Base-by-base conservation (phyloP, 2,329 filamentous ascomycete genomes). In the Cordyceps cateniannulata region DNA sequence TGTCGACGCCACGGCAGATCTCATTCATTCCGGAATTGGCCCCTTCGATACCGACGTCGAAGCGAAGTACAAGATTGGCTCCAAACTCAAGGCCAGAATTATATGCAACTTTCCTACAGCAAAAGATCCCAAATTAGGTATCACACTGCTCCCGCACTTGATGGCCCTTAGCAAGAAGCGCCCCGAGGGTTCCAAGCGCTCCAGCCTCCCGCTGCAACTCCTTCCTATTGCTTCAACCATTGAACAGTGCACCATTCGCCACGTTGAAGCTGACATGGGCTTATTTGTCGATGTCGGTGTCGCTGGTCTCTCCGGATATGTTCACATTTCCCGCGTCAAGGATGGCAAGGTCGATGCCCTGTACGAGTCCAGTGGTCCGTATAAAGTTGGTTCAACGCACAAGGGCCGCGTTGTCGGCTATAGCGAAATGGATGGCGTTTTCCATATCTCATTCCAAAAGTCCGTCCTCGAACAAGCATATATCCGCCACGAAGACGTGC, bases 251-350 rank as follows among this genome's bases (percentile, higher is more conserved):
- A 91, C 85, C 42, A 86, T 99, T 8, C 83, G 86, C 58, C 89
- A 89, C 66, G 91, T 97, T 3, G 89, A 96, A 65, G 79, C 86
- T 5, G 86, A 87, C 3, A 84, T 93, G 63, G 96, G 95, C 58
- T 79, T 97, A 2, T 96, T 96, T 68, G 81, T 92, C 8, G 84
- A 89, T 65, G 75, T 92, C 44, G 87, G 86, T 1, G 65, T 76
- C 18, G 64, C 73, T 4, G 91, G 86, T 32, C 79, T 93, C 3
- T 79, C 84, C n/a, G 91, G 91, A 10, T 99, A 97, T 69, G 92
- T 96, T 24, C 95, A 99, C 73, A 96, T 99, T 65, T 99, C 95
- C 1, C 85, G 90, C 65, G 84, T 99, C 63, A 89, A 93, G 62
- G 93, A 99, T 71, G 88, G 88, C 66, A 96, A 95, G 72, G 83